Conservation (phyloP, 257 asterid species). For the Jasminum sambac region DNA sequence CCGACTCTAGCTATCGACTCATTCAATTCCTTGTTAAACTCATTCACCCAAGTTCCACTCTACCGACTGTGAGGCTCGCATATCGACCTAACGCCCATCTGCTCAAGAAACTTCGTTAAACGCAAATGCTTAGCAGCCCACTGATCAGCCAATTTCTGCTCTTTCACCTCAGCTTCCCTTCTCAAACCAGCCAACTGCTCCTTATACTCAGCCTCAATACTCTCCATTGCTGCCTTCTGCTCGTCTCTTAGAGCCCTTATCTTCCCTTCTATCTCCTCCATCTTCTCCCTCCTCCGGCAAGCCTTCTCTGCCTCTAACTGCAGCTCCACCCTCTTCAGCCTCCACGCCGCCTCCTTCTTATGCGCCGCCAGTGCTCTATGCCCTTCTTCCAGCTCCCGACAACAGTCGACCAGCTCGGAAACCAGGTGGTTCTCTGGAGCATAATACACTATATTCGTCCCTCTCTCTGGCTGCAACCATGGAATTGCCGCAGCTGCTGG, state of each 20-base stretch:
- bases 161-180: constrained; percentile 85
- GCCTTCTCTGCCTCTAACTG: constrained; percentile 92
- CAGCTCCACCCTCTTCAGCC: constrained; percentile 72
- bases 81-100: constrained; percentile 39
- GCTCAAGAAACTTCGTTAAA: constrained; percentile 45
- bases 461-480: constrained; percentile 51
- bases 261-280: constrained; percentile 79
- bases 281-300: constrained; percentile 63
- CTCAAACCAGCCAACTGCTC: constrained; percentile 80
- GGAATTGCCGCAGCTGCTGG: constrained; percentile 40
- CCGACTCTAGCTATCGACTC: no score
- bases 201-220: constrained; percentile 72
- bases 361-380: constrained; percentile 76
- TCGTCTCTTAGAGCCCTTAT: constrained; percentile 74
- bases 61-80: constrained; percentile 34
- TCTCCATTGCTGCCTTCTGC: constrained; percentile 57
- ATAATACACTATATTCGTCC: constrained; percentile 19
- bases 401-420: constrained; percentile 66
- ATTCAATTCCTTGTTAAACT: no score
- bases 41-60: no score
- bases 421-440: constrained; percentile 37
- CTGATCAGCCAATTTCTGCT: constrained; percentile 86
- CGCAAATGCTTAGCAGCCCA: constrained; percentile 66
- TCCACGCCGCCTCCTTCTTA: constrained; percentile 84
- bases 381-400: constrained; percentile 79